A percentile compares a stretch with the other conserved stretches of the same genome.
Conservation (phyloP, 805 yeast species). For the Spathaspora sp. region DNA sequence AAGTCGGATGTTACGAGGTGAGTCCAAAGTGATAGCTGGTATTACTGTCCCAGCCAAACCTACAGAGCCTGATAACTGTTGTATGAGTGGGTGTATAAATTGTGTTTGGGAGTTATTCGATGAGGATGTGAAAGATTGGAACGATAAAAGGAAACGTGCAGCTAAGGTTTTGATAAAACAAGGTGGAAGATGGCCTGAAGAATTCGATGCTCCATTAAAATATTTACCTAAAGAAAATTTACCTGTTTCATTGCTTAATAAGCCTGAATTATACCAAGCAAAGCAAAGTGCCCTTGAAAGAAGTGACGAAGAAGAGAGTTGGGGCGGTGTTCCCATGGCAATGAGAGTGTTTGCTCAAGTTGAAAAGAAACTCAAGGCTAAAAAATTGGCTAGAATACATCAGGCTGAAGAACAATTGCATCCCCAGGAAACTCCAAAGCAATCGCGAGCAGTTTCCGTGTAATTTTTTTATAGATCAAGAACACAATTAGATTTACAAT, state of each 20-base stretch:
- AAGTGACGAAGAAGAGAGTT: conserved; percentile 21
- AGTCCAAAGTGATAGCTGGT: conserved; percentile 48
- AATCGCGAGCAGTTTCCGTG: background rate
- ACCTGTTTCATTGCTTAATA: conserved; percentile 32
- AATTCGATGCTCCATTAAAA: conserved; percentile 38
- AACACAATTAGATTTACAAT: background rate
- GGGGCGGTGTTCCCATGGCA: conserved; percentile 63
- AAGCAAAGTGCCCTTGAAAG: conserved; percentile 3
- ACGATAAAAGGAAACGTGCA: conserved; percentile 54
- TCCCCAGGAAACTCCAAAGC: background rate
- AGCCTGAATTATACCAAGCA: conserved; percentile 10
- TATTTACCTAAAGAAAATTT: conserved; percentile 28
- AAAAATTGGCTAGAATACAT: conserved; percentile 14
- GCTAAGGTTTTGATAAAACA: conserved; percentile 33
- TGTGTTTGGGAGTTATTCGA: conserved; percentile 95
- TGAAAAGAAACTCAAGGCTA: conserved; percentile 59
- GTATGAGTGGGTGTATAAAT: conserved; percentile 95
- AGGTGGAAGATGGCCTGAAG: conserved; percentile 44
- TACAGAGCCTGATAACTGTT: conserved; percentile 89
- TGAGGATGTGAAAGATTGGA: conserved; percentile 88
- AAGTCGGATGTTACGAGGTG: conserved; percentile 32
- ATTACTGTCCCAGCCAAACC: conserved; percentile 81
- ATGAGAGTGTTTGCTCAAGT: conserved; percentile 81
- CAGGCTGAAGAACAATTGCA: background rate
- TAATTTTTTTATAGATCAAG: too few relatives aligned